Evolutionary conservation across 2,329 filamentous ascomycete species (phyloP), one percentile per base, ranked within the genome.

Genomic region (Cladosporium velox): DNA sequence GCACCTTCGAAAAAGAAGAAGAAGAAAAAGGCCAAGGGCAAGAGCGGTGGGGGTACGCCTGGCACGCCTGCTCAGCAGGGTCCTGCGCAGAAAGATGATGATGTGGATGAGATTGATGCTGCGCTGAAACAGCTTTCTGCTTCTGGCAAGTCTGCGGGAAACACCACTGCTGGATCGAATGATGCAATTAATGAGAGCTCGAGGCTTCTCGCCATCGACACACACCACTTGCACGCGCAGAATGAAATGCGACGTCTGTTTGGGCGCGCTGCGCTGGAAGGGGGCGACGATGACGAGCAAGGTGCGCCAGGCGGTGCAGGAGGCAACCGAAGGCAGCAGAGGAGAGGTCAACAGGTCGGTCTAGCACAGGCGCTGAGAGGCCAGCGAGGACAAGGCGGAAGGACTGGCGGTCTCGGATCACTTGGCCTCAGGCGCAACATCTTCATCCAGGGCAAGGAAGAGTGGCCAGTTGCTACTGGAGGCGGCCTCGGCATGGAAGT

Each of bases 211-310:
- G 79, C 84, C 2, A 81, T 91, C 61, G 88, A 90, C 71, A 86
- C 89, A 0, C 86, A 91, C 70, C 87, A 93, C 71, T 85, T 99
- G 12, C 93, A 94, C 75, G 91, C 91, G 8, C 84, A 90, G 41
- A 96, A 97, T 73, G 95, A 99, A 80, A 97, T 99, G 92, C 90
- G 88, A 66, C 86, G 85, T 69, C 80, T 92, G 0, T 92, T 91
- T 75, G 90, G 90, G 4, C 85, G 85, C 68, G 85, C 87, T 30
- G 88, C 88, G 26, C 73, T 90, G 12, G 86, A 90, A 34, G 76
- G 79, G 51, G 85, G 88, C 52, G 83, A 84, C 24, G 78, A 85
- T 57, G 79, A 80, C 38, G 84, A 81, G 73, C 77, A 12, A 24
- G 65, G 67, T 14, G 68, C 65, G 12, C 66, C 66, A 55, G 70